Percentiles rank a stretch among this genome's conserved stretches.
These are phyloP conservation scores for Glarea lozoyensis DNA, from an alignment of 495 filamentous ascomycete genomes.

Conservation along the genomic window DNA sequence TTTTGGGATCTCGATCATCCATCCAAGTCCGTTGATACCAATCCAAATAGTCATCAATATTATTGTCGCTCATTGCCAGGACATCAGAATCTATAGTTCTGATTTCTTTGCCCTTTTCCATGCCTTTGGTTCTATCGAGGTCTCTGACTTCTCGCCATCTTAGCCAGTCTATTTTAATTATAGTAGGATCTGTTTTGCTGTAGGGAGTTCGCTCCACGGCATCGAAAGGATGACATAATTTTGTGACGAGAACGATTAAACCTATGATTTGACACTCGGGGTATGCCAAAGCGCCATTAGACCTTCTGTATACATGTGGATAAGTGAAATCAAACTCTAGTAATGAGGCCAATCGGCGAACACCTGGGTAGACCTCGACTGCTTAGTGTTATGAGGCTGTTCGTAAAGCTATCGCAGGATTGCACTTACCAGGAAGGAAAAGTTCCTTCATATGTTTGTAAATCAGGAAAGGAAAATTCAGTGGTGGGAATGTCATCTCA, in stretches of 20 bases:
- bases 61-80: constrained; percentile 52
- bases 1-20: constrained; percentile 34
- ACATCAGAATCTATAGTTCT: constrained; percentile 58
- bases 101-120: constrained; percentile 19
- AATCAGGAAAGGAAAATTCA: constrained; percentile 60
- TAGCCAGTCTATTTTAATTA: constrained; percentile 59
- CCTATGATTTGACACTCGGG: constrained; percentile 69
- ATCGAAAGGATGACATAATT: constrained; percentile 73
- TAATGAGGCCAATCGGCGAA: constrained; percentile 47
- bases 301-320: constrained; percentile 25
- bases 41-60: constrained; percentile 78
- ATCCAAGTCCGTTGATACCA: constrained; percentile 79
- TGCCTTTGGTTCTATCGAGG: constrained; percentile 27
- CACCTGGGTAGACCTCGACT: constrained; percentile 62
- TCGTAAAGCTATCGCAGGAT: background rate
- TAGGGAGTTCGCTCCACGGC: constrained; percentile 44
- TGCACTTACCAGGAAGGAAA: constrained; percentile 63
- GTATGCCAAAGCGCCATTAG: constrained; percentile 25
- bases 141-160: constrained; percentile 54
- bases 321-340: constrained; percentile 50
- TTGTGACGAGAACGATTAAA: constrained; percentile 68
- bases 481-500: constrained; percentile 57
- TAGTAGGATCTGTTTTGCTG: constrained; percentile 48
- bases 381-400: background rate
- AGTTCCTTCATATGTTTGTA: constrained; percentile 64